Conservation (phyloP, 192 early-diverging fungal genomes). For the Backusella mclennaniae region DNA sequence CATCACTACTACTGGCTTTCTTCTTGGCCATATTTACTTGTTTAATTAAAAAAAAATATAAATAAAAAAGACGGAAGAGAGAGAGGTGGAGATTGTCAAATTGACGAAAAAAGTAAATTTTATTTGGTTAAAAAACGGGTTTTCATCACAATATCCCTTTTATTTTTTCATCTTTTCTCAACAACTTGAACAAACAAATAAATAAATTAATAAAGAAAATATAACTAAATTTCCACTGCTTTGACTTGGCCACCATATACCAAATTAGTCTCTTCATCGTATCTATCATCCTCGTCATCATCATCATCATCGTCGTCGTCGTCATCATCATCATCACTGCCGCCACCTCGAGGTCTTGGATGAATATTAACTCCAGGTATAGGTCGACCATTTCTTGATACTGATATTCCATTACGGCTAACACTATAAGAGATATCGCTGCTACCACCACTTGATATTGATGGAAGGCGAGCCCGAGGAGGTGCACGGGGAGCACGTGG, state of each 20-base stretch:
- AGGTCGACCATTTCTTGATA: background rate
- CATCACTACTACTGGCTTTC: background rate
- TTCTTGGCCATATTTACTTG: background rate
- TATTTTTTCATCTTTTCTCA: no score
- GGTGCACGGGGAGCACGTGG: background rate
- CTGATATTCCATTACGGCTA: background rate
- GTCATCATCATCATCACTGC: background rate
- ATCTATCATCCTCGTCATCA: background rate
- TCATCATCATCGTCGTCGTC: background rate
- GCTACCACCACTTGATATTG: background rate
- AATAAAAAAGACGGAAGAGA: background rate
- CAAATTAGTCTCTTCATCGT: background rate
- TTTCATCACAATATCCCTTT: no score
- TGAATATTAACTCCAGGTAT: background rate
- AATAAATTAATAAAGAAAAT: background rate
- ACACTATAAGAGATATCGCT: background rate
- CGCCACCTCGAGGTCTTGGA: background rate
- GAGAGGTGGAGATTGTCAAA: background rate
- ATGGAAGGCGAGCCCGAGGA: background rate
- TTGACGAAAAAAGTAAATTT: background rate
- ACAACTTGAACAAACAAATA: background rate
- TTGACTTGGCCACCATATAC: background rate
- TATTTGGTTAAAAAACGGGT: no score
- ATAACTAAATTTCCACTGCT: background rate
- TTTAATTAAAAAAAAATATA: no score